These are phyloP conservation scores for Paxillus involutus DNA, from an alignment of 768 basidiomycete genomes.

Conservation along the genomic window DNA sequence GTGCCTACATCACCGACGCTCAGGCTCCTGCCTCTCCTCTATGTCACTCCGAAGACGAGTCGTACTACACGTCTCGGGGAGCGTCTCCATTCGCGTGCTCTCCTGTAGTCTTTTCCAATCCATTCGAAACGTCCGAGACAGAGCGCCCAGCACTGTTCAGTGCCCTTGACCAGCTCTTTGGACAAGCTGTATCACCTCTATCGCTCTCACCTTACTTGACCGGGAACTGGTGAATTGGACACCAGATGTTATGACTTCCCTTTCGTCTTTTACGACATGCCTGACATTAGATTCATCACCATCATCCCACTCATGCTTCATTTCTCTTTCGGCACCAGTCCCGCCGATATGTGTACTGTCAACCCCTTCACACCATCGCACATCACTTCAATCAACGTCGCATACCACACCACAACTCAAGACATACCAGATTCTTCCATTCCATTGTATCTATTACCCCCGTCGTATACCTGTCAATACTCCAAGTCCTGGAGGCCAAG, in stretches of 20 bases:
- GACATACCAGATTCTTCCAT: slow-evolving; percentile 8
- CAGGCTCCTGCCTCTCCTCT: slow-evolving; percentile 4
- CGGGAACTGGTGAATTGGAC: slow-evolving; percentile 14
- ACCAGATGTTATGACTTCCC: background rate
- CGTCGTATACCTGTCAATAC: slow-evolving; percentile 2
- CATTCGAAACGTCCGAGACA: slow-evolving; percentile 19
- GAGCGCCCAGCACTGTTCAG: slow-evolving; percentile 12
- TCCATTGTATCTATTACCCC: slow-evolving; percentile 21
- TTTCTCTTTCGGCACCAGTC: background rate
- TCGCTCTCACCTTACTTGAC: slow-evolving; percentile 6
- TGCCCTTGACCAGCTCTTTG: slow-evolving; percentile 32
- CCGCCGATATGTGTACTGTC: slow-evolving; percentile 1
- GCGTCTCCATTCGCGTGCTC: slow-evolving; percentile 15
- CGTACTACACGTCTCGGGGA: slow-evolving; percentile 7
- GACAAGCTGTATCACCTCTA: slow-evolving; percentile 26
- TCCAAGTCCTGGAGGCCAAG: background rate
- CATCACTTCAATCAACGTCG: background rate
- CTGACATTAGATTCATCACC: no score
- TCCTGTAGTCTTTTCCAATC: slow-evolving; percentile 30
- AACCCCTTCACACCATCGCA: background rate
- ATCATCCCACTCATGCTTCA: background rate
- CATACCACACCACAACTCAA: background rate
- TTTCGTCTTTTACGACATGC: background rate
- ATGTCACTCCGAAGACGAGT: slow-evolving; percentile 6
- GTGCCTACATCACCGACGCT: slow-evolving; percentile 10